A percentile compares a stretch with the other conserved stretches of the same genome.
phyloP scores from a whole-genome alignment of 371 early-diverging fungal genomes.

The Rhizopus delemar region DNA sequence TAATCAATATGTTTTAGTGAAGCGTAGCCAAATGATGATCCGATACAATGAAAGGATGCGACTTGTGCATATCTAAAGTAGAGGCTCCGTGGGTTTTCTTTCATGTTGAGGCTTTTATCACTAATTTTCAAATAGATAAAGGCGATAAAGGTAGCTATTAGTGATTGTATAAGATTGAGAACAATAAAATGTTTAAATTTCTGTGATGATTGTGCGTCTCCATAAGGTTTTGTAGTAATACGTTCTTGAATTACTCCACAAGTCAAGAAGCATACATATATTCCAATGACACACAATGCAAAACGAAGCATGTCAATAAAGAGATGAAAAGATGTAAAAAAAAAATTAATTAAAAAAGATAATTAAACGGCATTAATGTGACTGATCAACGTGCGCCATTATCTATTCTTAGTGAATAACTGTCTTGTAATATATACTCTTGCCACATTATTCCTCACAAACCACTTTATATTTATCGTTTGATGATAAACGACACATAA shows the following conservation, averaged over 20 bases:
- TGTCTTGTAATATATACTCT: too few species aligned
- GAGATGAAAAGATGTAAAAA: background rate
- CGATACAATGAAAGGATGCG: constrained; percentile 72
- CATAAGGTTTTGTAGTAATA: constrained; percentile 84
- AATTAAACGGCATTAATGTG: background rate
- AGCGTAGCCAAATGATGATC: constrained; percentile 94
- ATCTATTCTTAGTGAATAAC: too few species aligned
- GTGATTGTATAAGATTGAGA: constrained; percentile 82
- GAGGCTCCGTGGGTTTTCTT: constrained; percentile 47
- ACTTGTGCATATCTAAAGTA: constrained; percentile 70
- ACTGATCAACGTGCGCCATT: background rate
- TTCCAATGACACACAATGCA: constrained; percentile 81
- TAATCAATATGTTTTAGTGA: constrained; percentile 94
- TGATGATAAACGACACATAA: too few species aligned
- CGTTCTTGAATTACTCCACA: constrained; percentile 95
- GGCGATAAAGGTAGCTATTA: constrained; percentile 78
- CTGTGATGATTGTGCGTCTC: constrained; percentile 53
- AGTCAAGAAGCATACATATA: constrained; percentile 92
- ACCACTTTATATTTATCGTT: too few species aligned
- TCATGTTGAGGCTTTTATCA: constrained; percentile 35
- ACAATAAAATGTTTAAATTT: constrained; percentile 88
- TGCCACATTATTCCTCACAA: too few species aligned
- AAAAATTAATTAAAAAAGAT: background rate
- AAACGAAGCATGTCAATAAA: constrained; percentile 59
- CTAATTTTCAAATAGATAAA: constrained; percentile 66